Evolutionary conservation across 345 rosid species (phyloP).

Genomic region (Eucalyptus marginata): DNA sequence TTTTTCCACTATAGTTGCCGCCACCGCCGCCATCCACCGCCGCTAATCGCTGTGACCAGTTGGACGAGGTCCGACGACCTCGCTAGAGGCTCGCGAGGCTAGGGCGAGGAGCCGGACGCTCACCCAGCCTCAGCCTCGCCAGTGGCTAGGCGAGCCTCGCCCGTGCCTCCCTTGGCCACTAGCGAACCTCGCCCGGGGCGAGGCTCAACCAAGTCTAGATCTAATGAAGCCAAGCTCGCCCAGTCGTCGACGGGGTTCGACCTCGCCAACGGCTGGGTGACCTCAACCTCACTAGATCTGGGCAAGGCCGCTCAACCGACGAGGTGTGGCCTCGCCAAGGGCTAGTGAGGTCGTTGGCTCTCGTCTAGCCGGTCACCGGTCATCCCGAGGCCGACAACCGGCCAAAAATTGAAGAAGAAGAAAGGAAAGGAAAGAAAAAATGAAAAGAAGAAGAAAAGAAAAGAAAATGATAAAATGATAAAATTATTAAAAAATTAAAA

Average conservation of each 20-base stretch:
- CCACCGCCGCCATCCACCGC: rapidly evolving
- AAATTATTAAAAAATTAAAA: no score
- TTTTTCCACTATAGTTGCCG: rapidly evolving
- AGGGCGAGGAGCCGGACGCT: rapidly evolving
- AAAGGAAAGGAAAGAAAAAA: no score
- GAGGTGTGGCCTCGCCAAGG: rapidly evolving
- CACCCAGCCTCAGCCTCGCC: rapidly evolving
- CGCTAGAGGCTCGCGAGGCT: rapidly evolving
- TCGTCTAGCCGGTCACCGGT: rapidly evolving
- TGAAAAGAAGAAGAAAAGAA: no score
- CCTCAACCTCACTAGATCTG: rapidly evolving
- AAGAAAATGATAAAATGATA: no score
- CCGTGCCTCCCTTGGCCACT: no score
- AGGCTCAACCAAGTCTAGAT: no score
- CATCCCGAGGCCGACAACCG: rapidly evolving
- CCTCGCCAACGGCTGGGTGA: rapidly evolving
- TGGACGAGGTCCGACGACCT: rapidly evolving
- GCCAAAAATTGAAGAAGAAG: no score
- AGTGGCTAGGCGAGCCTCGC: no score
- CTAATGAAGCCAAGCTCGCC: rapidly evolving
- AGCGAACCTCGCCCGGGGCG: rapidly evolving
- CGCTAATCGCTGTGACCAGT: rapidly evolving
- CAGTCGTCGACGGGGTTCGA: rapidly evolving
- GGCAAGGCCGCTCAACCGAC: rapidly evolving
- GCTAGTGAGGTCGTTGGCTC: rapidly evolving